These are phyloP conservation scores for Globisporangium canariense DNA, from an alignment of 352 stramenopile genomes.

Conservation along the genomic window DNA sequence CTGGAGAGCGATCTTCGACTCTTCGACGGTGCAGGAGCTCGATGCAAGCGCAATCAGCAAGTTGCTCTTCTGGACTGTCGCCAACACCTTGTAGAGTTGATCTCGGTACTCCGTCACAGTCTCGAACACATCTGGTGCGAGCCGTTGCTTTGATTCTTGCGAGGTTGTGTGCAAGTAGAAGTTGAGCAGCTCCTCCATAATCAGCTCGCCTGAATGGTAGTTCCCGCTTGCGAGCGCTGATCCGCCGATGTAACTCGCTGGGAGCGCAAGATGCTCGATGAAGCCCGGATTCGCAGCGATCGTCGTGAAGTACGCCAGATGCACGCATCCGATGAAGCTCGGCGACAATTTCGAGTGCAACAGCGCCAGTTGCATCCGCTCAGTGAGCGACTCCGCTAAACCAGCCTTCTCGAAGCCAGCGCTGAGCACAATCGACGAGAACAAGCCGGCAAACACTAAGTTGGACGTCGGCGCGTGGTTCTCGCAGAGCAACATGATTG, in stretches of 20 bases:
- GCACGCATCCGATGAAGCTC: constrained; percentile 28
- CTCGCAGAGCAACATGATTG: constrained; percentile 60
- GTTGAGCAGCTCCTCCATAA: constrained; percentile 66
- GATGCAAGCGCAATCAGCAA: constrained; percentile 58
- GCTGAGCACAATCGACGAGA: constrained; percentile 39
- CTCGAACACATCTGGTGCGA: constrained; percentile 17
- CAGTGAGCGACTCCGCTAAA: constrained; percentile 2
- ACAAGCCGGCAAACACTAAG: constrained; percentile 39
- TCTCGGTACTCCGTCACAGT: constrained; percentile 45
- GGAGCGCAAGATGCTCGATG: constrained; percentile 30
- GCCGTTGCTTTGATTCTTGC: constrained; percentile 2
- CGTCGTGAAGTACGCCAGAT: constrained; percentile 48
- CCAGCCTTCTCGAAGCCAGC: constrained; percentile 24
- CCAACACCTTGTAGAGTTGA: constrained; percentile 71
- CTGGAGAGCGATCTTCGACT: constrained; percentile 59
- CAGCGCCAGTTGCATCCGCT: constrained; percentile 10
- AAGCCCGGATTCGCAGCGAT: constrained; percentile 31
- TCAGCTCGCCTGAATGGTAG: constrained; percentile 53
- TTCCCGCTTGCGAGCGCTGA: constrained; percentile 61
- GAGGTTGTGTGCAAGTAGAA: constrained; percentile 13
- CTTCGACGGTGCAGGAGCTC: constrained; percentile 43
- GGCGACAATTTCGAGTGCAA: constrained; percentile 14
- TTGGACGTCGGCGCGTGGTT: constrained; percentile 42
- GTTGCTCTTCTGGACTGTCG: constrained; percentile 60
- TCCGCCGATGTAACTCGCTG: constrained; percentile 38